A percentile compares a stretch with the other conserved stretches of the same genome.
phyloP scores from a whole-genome alignment of 2,329 filamentous ascomycete species.

The Neurospora sp. region DNA sequence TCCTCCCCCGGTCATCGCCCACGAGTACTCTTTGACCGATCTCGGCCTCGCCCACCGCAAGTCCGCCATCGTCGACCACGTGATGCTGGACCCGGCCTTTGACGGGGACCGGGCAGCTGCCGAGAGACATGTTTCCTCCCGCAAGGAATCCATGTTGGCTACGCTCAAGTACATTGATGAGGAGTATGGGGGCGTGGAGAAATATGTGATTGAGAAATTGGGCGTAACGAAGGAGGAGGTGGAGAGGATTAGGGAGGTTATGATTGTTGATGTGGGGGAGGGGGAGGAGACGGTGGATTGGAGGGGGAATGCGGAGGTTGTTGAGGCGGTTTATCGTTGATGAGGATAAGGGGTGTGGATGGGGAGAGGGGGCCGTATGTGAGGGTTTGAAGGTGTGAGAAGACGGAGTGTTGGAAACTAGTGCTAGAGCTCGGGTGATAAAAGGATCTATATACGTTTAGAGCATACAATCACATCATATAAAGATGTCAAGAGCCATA shows the following conservation, averaged over 20 bases:
- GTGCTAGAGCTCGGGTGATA: neutral
- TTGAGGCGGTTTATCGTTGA: neutral
- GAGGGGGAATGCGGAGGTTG: neutral
- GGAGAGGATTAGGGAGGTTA: conserved; percentile 37
- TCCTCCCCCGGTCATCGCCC: conserved; percentile 44
- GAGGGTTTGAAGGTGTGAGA: neutral
- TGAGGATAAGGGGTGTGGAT: neutral
- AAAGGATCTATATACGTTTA: neutral
- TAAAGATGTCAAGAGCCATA: neutral
- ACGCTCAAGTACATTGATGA: conserved; percentile 44
- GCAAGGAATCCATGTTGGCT: conserved; percentile 38
- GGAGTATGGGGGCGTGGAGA: conserved; percentile 53
- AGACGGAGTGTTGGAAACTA: neutral
- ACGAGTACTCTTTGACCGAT: conserved; percentile 61
- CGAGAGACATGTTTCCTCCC: conserved; percentile 33
- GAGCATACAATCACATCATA: neutral
- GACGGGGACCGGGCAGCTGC: conserved; percentile 34
- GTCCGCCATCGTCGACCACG: conserved; percentile 37
- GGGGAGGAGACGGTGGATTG: conserved; percentile 8
- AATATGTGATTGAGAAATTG: conserved; percentile 50
- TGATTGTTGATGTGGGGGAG: conserved; percentile 27
- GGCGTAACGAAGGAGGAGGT: conserved; percentile 47
- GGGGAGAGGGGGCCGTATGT: no score
- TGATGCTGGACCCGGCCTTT: conserved; percentile 41
- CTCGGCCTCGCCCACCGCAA: conserved; percentile 45